A percentile compares a stretch with the other conserved stretches of the same genome.
Conservation (phyloP, 1,139 yeast genomes). For the Zygosaccharomyces sapae region DNA sequence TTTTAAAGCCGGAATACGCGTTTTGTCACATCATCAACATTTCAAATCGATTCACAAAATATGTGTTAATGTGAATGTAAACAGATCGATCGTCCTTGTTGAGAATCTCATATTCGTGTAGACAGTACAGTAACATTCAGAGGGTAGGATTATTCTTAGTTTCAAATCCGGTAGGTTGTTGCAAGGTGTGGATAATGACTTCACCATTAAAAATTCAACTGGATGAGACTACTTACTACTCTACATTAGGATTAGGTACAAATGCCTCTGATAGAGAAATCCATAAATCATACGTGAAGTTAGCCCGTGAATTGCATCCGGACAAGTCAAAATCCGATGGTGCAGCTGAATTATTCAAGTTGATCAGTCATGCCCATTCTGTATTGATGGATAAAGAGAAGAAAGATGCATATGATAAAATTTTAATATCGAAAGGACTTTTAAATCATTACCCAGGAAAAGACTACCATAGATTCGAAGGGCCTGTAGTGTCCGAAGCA, state of each 20-base stretch:
- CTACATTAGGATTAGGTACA: constrained; percentile 28
- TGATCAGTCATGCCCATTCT: constrained; percentile 34
- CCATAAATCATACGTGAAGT: constrained; percentile 32
- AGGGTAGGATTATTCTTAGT: too few species aligned
- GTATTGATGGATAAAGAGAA: constrained; percentile 27
- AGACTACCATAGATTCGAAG: constrained; percentile 3
- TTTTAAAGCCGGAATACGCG: neutral
- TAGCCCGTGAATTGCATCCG: constrained; percentile 35
- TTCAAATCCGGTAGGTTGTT: too few species aligned
- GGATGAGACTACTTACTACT: constrained; percentile 34
- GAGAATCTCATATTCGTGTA: too few species aligned
- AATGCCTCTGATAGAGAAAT: constrained; percentile 30
- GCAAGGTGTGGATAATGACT: constrained; percentile 4
- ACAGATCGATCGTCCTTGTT: too few species aligned
- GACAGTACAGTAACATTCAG: too few species aligned
- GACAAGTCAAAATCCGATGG: constrained; percentile 32
- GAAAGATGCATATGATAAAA: constrained; percentile 24
- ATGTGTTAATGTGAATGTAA: too few species aligned
- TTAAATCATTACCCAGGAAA: constrained; percentile 17
- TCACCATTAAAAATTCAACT: constrained; percentile 15
- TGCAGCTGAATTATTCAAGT: constrained; percentile 33
- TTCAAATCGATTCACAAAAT: too few species aligned
- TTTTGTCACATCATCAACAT: neutral
- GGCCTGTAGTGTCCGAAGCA: constrained; percentile 5
- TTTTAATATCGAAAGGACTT: constrained; percentile 22